A percentile compares a stretch with the other conserved stretches of the same genome.
Evolutionary conservation across 192 early-diverging fungal genomes (phyloP).

Genomic region (Gryganskiella cystojenkinii): DNA sequence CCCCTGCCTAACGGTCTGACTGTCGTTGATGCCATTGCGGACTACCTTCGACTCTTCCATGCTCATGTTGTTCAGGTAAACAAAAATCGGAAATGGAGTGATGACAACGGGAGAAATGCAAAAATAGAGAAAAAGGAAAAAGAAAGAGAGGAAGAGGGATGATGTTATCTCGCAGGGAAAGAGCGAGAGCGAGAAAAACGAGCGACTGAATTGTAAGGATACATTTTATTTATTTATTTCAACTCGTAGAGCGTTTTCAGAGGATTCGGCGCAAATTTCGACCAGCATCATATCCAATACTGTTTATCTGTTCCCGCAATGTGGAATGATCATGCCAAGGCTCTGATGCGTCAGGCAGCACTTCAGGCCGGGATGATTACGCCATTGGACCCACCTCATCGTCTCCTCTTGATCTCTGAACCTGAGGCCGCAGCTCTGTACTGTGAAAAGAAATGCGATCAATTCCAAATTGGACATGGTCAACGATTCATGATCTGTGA

Average conservation of each 20-base stretch:
- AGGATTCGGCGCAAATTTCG: slow-evolving; percentile 61
- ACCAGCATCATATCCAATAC: slow-evolving; percentile 58
- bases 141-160: neutral
- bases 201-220: neutral
- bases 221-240: neutral
- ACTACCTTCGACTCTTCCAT: slow-evolving; percentile 65
- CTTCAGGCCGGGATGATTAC: slow-evolving; percentile 56
- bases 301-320: slow-evolving; percentile 66
- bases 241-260: slow-evolving; percentile 28
- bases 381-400: slow-evolving; percentile 55
- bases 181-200: neutral
- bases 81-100: neutral
- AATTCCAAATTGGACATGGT: slow-evolving; percentile 37
- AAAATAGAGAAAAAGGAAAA: no score
- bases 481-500: slow-evolving; percentile 57
- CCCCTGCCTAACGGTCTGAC: slow-evolving; percentile 60
- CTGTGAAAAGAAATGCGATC: slow-evolving; percentile 51
- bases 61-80: slow-evolving; percentile 56
- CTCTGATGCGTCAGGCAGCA: slow-evolving; percentile 60
- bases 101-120: no score
- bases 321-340: slow-evolving; percentile 64
- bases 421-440: slow-evolving; percentile 43
- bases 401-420: slow-evolving; percentile 53
- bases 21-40: slow-evolving; percentile 58
- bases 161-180: no score